Evolutionary conservation across 179 eudicot species (phyloP).

Genomic region (Beta macrorhiza): DNA sequence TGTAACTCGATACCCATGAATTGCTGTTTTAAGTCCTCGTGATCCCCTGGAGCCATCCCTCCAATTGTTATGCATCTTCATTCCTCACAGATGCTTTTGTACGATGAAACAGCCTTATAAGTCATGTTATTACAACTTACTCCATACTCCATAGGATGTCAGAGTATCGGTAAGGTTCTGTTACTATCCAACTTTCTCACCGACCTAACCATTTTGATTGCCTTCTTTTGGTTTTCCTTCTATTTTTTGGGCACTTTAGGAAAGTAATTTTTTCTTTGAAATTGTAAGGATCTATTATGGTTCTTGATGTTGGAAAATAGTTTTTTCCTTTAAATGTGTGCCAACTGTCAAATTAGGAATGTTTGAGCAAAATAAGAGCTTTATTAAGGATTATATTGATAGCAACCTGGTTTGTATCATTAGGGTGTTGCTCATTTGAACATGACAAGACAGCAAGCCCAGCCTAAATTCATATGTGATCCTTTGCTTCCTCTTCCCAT

Average conservation of each 20-base stretch:
- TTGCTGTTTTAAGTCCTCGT: too few relatives aligned
- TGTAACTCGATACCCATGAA: too few relatives aligned
- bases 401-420: not conserved
- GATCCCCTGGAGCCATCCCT: not conserved
- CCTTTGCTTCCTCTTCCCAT: not conserved
- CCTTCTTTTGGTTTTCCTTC: not conserved
- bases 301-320: not conserved
- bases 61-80: not conserved
- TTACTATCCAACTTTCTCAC: not conserved
- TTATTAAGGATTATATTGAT: not conserved
- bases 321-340: not conserved
- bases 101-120: not conserved
- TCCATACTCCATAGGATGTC: not conserved
- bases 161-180: not conserved
- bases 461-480: not conserved
- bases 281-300: not conserved
- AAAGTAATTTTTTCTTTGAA: not conserved
- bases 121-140: not conserved
- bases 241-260: not conserved
- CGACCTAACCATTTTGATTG: not conserved
- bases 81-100: not conserved
- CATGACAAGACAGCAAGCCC: not conserved
- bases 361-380: not conserved
- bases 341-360: not conserved
- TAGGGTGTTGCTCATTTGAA: not conserved